Conservation (phyloP, 805 yeast genomes). For the Ogataea nitratoaversa region DNA sequence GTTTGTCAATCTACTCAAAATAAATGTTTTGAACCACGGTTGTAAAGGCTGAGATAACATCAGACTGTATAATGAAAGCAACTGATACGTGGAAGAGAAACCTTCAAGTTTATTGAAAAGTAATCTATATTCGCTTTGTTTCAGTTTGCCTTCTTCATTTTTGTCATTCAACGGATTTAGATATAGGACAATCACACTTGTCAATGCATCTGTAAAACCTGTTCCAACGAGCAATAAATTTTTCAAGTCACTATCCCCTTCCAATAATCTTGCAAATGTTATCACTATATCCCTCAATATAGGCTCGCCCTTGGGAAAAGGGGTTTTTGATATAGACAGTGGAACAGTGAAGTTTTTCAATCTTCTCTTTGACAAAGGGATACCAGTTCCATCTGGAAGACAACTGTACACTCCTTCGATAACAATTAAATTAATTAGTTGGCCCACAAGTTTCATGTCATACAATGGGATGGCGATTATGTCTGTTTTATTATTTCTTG, state of each 20-base stretch:
- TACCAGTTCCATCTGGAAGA: conserved; percentile 51
- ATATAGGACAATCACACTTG: conserved; percentile 42
- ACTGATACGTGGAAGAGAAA: conserved; percentile 60
- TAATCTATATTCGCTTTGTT: not conserved
- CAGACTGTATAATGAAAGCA: conserved; percentile 57
- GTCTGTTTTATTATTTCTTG: conserved; percentile 27
- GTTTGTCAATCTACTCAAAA: conserved; percentile 46
- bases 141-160: conserved; percentile 2
- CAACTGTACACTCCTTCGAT: conserved; percentile 69
- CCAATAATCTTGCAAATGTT: conserved; percentile 33
- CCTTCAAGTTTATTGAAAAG: conserved; percentile 32
- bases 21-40: conserved; percentile 40
- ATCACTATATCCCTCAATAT: conserved; percentile 25
- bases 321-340: conserved; percentile 19
- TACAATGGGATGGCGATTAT: conserved; percentile 70
- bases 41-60: conserved; percentile 49
- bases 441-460: conserved; percentile 74
- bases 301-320: conserved; percentile 9
- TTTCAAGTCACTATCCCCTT: conserved; percentile 42
- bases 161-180: conserved; percentile 28
- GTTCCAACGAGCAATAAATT: conserved; percentile 59
- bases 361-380: conserved; percentile 59
- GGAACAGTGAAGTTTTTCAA: conserved; percentile 42
- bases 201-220: conserved; percentile 58
- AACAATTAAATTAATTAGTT: conserved; percentile 58